A percentile compares a stretch with the other conserved stretches of the same genome.
Evolutionary conservation across 805 yeast genomes (phyloP).

Genomic region (Saturnispora gosingensis): DNA sequence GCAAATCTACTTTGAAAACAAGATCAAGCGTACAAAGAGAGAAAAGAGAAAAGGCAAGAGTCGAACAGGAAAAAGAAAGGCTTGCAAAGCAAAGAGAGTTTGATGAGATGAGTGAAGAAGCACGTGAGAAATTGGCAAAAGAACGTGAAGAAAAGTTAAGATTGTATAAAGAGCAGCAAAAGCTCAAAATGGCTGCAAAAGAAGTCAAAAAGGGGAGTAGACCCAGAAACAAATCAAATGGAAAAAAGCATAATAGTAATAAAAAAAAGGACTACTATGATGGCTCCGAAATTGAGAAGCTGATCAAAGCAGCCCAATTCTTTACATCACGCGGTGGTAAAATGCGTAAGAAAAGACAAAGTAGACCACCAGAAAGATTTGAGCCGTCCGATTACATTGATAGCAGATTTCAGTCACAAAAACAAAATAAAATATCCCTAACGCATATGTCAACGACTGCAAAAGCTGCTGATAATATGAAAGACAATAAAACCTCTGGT

Average conservation of each 20-base stretch:
- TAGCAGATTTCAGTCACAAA: background rate
- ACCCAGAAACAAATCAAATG: background rate
- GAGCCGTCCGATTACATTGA: slow-evolving; percentile 11
- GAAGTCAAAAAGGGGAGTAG: slow-evolving; percentile 1
- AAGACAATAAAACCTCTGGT: background rate
- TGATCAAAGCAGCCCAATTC: slow-evolving; percentile 20
- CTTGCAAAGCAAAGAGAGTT: slow-evolving; percentile 5
- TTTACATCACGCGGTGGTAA: slow-evolving; percentile 20
- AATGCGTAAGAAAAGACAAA: slow-evolving; percentile 14
- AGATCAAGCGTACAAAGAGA: background rate
- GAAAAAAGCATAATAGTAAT: background rate
- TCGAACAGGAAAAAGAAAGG: slow-evolving; percentile 1
- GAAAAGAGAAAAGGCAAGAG: background rate
- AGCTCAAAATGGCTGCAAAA: slow-evolving; percentile 2
- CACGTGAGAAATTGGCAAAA: slow-evolving; percentile 10
- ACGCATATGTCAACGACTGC: slow-evolving; percentile 1
- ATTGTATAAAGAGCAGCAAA: slow-evolving; percentile 1
- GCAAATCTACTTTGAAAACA: background rate
- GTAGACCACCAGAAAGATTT: slow-evolving; percentile 18
- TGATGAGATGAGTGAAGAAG: slow-evolving; percentile 11
- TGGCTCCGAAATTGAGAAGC: slow-evolving; percentile 11
- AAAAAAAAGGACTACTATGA: slow-evolving; percentile 1
- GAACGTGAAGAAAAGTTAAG: slow-evolving; percentile 1
- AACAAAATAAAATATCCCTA: slow-evolving; percentile 1
- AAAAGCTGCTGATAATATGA: background rate